phyloP scores from a whole-genome alignment of 192 early-diverging fungal species.

The Diversispora epigaea region DNA sequence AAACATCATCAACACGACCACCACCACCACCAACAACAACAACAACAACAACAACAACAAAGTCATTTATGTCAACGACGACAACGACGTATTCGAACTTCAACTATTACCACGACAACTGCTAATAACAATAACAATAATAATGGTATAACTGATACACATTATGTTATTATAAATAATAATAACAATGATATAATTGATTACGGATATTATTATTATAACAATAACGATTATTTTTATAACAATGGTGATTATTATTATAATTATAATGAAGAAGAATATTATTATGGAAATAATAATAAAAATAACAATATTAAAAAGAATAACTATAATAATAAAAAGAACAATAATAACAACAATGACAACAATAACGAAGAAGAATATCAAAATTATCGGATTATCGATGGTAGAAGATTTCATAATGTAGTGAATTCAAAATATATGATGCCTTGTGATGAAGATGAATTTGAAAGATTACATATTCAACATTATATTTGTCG shows the following conservation, averaged over 20 bases:
- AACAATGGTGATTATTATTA: neutral
- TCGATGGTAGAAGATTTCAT: constrained; percentile 44
- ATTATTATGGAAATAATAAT: too few relatives aligned
- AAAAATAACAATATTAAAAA: too few relatives aligned
- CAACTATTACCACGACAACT: neutral
- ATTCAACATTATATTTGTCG: constrained; percentile 11
- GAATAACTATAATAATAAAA: too few relatives aligned
- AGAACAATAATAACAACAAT: neutral
- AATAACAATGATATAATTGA: too few relatives aligned
- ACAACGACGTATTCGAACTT: neutral
- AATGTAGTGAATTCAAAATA: constrained; percentile 41
- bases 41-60: neutral
- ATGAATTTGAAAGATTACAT: constrained; percentile 43
- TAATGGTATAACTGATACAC: too few relatives aligned
- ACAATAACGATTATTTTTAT: neutral
- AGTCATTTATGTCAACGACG: neutral
- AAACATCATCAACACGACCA: too few relatives aligned
- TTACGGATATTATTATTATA: too few relatives aligned
- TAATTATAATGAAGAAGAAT: neutral
- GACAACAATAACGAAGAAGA: neutral
- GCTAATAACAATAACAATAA: too few relatives aligned
- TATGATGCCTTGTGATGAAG: constrained; percentile 49
- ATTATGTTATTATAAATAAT: too few relatives aligned
- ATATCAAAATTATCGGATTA: constrained; percentile 10
- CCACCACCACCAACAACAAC: neutral